A percentile compares a stretch with the other conserved stretches of the same genome.
Conservation (phyloP, 78 protist species). For the Parvularia atlantis region DNA sequence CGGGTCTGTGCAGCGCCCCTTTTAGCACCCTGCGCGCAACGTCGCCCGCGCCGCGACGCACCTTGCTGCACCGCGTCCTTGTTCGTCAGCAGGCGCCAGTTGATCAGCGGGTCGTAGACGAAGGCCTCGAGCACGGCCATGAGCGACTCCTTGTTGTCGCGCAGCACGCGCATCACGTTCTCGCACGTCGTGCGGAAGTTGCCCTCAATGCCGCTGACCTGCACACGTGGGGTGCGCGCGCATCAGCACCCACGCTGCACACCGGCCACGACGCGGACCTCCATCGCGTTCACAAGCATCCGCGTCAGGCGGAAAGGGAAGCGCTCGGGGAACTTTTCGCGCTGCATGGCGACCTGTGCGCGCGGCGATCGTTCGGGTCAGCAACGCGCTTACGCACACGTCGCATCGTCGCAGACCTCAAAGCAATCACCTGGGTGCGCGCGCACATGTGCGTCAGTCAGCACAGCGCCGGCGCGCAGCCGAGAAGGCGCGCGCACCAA, state of each 20-base stretch:
- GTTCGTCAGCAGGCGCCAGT: slow-evolving; percentile 95
- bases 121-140: slow-evolving; percentile 99
- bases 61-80: no score
- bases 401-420: slow-evolving; percentile 78
- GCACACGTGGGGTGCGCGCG: no score
- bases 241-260: no score
- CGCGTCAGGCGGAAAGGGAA: slow-evolving; percentile 99
- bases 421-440: no score
- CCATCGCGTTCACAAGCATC: slow-evolving; percentile 97
- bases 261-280: no score
- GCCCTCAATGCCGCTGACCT: slow-evolving; percentile 95
- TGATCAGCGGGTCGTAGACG: slow-evolving; percentile 98
- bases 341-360: slow-evolving; percentile 74
- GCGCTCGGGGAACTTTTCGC: slow-evolving; percentile 95
- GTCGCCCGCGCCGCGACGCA: no score
- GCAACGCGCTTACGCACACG: not conserved
- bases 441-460: no score
- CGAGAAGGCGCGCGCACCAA: slow-evolving; percentile 67
- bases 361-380: not conserved
- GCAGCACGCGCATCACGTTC: slow-evolving; percentile 81
- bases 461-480: no score
- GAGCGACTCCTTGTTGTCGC: slow-evolving; percentile 82
- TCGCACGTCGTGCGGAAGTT: slow-evolving; percentile 90
- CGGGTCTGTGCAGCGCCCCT: no score
- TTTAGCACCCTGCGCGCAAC: no score